Conservation (phyloP, 331 rosid species). For the Phaseolus coccineus region DNA sequence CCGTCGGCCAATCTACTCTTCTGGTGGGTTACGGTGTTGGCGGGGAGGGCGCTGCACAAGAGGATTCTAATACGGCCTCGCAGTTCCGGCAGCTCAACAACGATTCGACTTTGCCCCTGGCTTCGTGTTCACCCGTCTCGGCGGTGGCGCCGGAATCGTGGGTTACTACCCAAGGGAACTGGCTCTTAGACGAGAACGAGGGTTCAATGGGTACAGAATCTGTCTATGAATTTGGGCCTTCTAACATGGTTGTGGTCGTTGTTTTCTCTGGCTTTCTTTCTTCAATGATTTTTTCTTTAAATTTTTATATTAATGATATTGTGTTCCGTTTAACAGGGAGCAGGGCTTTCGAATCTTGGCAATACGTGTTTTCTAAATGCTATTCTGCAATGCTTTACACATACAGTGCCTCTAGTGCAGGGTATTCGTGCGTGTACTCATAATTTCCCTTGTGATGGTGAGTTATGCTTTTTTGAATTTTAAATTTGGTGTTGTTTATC, state of each 20-base stretch:
- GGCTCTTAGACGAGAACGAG: slow-evolving; percentile 28
- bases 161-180: slow-evolving; percentile 8
- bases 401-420: slow-evolving; percentile 74
- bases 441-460: slow-evolving; percentile 53
- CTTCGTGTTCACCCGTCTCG: neutral
- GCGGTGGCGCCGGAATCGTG: slow-evolving; percentile 1
- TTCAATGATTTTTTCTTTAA: neutral
- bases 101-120: slow-evolving; percentile 12
- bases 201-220: neutral
- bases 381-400: slow-evolving; percentile 86
- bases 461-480: slow-evolving; percentile 38
- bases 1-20: neutral
- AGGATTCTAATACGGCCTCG: neutral
- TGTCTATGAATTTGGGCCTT: slow-evolving; percentile 36
- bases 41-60: slow-evolving; percentile 19
- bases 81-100: slow-evolving; percentile 6
- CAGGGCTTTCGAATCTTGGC: slow-evolving; percentile 88
- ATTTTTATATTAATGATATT: slow-evolving; percentile 4
- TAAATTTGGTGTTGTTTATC: neutral
- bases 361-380: slow-evolving; percentile 91
- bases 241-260: slow-evolving; percentile 48
- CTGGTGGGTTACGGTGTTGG: neutral
- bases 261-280: neutral
- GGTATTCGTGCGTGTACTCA: slow-evolving; percentile 67
- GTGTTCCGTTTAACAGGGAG: slow-evolving; percentile 64